phyloP scores from a whole-genome alignment of 176 grass and related monocot species.

The Eleusine indica region DNA sequence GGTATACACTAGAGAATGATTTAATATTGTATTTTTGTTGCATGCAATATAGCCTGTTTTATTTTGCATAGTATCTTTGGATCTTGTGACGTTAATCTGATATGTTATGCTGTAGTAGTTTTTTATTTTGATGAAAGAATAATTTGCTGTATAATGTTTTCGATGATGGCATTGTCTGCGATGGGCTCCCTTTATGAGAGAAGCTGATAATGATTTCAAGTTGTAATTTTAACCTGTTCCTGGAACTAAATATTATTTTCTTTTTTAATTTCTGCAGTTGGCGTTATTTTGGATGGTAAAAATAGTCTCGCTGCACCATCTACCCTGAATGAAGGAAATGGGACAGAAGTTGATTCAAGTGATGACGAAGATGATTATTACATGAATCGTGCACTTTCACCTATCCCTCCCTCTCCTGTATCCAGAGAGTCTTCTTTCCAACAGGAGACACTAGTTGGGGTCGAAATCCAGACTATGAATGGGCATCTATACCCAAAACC shows the following conservation, averaged over 20 bases:
- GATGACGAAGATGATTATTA: conserved; percentile 68
- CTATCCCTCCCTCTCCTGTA: conserved; percentile 55
- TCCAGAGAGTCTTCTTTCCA: conserved; percentile 72
- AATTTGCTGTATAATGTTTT: conserved; percentile 4
- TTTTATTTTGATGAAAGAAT: conserved; percentile 3
- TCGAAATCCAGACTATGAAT: conserved; percentile 58
- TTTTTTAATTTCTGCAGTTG: conserved; percentile 45
- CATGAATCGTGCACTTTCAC: conserved; percentile 53
- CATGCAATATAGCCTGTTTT: conserved; percentile 27
- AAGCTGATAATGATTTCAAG: background rate
- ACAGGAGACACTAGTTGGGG: conserved; percentile 53
- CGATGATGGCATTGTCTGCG: background rate
- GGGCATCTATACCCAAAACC: conserved; percentile 63
- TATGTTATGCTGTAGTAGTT: background rate
- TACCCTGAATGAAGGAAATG: conserved; percentile 46
- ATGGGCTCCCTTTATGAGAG: background rate
- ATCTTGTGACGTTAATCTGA: background rate
- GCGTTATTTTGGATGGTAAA: conserved; percentile 54
- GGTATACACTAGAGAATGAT: background rate
- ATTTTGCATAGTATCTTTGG: conserved; percentile 20
- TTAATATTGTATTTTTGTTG: background rate
- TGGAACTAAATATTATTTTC: conserved; percentile 11
- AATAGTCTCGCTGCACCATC: conserved; percentile 32
- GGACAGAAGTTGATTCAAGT: conserved; percentile 47
- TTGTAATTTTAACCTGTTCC: background rate